phyloP scores from a whole-genome alignment of 371 early-diverging fungal species.

The Apophysomyces sp. region DNA sequence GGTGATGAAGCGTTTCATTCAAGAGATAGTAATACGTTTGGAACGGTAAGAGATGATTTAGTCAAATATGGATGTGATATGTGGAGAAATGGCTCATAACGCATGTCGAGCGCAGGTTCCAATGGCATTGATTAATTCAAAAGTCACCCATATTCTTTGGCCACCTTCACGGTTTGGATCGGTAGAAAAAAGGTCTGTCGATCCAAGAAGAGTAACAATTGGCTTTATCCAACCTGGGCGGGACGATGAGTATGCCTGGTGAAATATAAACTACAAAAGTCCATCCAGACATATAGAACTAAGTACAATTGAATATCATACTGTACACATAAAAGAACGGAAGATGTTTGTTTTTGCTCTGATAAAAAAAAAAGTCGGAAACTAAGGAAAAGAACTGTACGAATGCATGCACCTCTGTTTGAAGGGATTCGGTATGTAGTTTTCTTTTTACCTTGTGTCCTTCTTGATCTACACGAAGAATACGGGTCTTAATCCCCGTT shows the following conservation, averaged over 20 bases:
- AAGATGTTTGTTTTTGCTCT: too few species aligned
- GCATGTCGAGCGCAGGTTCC: conserved; percentile 47
- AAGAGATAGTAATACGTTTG: conserved; percentile 84
- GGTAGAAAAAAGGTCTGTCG: conserved; percentile 34
- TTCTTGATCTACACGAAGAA: too few species aligned
- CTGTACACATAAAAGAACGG: too few species aligned
- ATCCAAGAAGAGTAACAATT: conserved; percentile 22
- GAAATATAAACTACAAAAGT: not conserved
- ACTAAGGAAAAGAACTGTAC: too few species aligned
- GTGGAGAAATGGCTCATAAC: not conserved
- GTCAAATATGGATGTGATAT: not conserved
- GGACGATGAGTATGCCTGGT: conserved; percentile 19
- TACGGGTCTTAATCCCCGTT: too few species aligned
- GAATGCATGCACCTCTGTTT: too few species aligned
- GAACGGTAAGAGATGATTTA: conserved; percentile 65
- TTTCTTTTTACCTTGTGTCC: too few species aligned
- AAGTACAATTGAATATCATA: too few species aligned
- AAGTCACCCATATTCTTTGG: conserved; percentile 65
- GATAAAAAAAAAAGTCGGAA: too few species aligned
- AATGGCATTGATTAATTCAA: conserved; percentile 65
- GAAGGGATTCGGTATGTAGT: too few species aligned
- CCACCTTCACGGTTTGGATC: conserved; percentile 68
- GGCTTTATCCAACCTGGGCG: conserved; percentile 17
- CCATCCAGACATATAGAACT: too few species aligned
- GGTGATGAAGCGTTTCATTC: conserved; percentile 88